Evolutionary conservation across 805 yeast species (phyloP).

Genomic region (Pichia exigua): DNA sequence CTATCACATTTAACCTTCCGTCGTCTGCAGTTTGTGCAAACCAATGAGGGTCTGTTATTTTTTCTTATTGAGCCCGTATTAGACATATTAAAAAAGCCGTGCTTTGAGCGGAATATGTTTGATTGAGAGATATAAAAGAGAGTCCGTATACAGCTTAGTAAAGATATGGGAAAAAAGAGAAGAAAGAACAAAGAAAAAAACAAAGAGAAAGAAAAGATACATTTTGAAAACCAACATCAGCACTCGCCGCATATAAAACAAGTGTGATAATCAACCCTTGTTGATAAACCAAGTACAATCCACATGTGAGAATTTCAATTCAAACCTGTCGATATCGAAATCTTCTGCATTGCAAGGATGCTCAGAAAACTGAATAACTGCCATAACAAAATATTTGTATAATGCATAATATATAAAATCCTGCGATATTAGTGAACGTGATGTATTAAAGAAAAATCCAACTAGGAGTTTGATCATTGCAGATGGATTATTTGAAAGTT

Average conservation of each 20-base stretch:
- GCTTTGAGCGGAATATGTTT: neutral
- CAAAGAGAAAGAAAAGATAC: too few species aligned
- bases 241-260: neutral
- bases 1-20: conserved; percentile 28
- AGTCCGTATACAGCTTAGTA: neutral
- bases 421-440: conserved; percentile 20
- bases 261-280: neutral
- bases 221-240: neutral
- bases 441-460: conserved; percentile 25
- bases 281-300: conserved; percentile 9
- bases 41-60: conserved; percentile 41
- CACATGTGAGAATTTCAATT: conserved; percentile 2
- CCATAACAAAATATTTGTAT: conserved; percentile 20
- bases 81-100: neutral
- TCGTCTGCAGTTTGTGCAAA: conserved; percentile 25
- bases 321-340: conserved; percentile 7
- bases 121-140: neutral
- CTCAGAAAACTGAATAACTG: conserved; percentile 9
- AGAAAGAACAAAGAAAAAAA: neutral
- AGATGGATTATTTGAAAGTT: conserved; percentile 13
- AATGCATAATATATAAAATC: conserved; percentile 23
- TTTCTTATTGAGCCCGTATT: conserved; percentile 18
- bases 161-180: neutral
- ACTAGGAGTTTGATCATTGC: conserved; percentile 18
- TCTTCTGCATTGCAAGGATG: neutral